These are phyloP conservation scores for Cyclocybe aegerita DNA, from an alignment of 768 basidiomycete species.

Conservation along the genomic window DNA sequence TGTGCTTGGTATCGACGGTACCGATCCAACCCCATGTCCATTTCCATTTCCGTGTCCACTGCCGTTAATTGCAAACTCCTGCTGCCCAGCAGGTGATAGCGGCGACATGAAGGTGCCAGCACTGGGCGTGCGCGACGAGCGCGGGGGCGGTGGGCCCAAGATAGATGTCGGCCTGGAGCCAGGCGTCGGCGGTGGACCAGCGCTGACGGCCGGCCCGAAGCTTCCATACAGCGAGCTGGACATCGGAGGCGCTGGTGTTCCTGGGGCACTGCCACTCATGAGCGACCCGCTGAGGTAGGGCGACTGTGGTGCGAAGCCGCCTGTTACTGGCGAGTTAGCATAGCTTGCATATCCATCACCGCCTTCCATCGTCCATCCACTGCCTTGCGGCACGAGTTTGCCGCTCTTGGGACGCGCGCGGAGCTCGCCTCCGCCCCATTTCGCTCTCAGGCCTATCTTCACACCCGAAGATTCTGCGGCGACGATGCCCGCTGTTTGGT, in stretches of 20 bases:
- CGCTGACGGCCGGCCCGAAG: slow-evolving; percentile 5
- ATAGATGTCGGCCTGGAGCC: slow-evolving; percentile 4
- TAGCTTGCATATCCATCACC: slow-evolving; percentile 32
- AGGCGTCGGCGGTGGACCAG: slow-evolving; percentile 10
- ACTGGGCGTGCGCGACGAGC: slow-evolving; percentile 6
- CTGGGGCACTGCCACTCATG: slow-evolving; percentile 16
- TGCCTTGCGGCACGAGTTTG: slow-evolving; percentile 55
- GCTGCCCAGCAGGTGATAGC: not conserved
- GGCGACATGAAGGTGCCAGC: not conserved
- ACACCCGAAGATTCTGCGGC: slow-evolving; percentile 66
- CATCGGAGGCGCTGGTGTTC: not conserved
- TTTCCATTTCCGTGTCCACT: slow-evolving; percentile 19
- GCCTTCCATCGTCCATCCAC: slow-evolving; percentile 61
- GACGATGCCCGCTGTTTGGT: slow-evolving; percentile 49
- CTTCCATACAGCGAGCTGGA: slow-evolving; percentile 3
- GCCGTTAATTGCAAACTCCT: slow-evolving; percentile 8
- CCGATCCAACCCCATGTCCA: slow-evolving; percentile 18
- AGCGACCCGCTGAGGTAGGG: slow-evolving; percentile 27
- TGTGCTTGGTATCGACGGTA: slow-evolving; percentile 32
- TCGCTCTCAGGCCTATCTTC: slow-evolving; percentile 52
- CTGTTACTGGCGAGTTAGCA: slow-evolving; percentile 29
- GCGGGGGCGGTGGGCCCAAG: slow-evolving; percentile 9
- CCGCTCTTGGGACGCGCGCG: slow-evolving; percentile 49
- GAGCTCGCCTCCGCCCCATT: slow-evolving; percentile 69
- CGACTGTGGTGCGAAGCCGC: slow-evolving; percentile 28